phyloP scores from a whole-genome alignment of 768 basidiomycete genomes.

The Tephrocybe sp. region DNA sequence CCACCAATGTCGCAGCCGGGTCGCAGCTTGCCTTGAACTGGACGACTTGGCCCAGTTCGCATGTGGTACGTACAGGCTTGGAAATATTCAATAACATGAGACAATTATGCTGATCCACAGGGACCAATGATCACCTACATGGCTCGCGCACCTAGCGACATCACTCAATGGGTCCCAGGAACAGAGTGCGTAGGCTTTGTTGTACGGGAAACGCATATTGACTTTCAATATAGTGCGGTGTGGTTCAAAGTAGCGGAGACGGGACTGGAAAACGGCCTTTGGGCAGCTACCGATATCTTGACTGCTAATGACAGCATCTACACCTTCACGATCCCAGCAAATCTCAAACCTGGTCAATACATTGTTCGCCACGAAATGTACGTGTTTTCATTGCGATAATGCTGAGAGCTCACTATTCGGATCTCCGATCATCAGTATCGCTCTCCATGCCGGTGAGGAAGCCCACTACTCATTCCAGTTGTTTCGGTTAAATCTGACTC shows the following conservation, averaged over 20 bases:
- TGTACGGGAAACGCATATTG: neutral
- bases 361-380: conserved; percentile 48
- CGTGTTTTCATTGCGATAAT: neutral
- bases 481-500: neutral
- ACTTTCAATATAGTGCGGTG: conserved; percentile 31
- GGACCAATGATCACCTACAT: conserved; percentile 47
- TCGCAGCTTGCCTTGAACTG: conserved; percentile 36
- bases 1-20: conserved; percentile 38
- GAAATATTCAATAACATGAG: no score
- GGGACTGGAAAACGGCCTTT: conserved; percentile 44
- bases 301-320: conserved; percentile 37
- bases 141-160: conserved; percentile 41
- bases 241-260: conserved; percentile 51
- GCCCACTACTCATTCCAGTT: neutral
- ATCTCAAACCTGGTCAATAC: conserved; percentile 45
- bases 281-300: conserved; percentile 42
- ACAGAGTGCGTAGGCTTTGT: conserved; percentile 24
- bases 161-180: conserved; percentile 41
- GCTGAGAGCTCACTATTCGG: neutral
- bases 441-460: conserved; percentile 31
- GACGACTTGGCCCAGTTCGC: conserved; percentile 32
- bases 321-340: conserved; percentile 44
- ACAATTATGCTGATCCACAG: no score
- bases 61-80: conserved; percentile 34
- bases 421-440: conserved; percentile 27